Percentiles rank a stretch among this genome's conserved stretches.
These are phyloP conservation scores for Dispira parvispora DNA, from an alignment of 192 early-diverging fungal genomes.

Conservation along the genomic window DNA sequence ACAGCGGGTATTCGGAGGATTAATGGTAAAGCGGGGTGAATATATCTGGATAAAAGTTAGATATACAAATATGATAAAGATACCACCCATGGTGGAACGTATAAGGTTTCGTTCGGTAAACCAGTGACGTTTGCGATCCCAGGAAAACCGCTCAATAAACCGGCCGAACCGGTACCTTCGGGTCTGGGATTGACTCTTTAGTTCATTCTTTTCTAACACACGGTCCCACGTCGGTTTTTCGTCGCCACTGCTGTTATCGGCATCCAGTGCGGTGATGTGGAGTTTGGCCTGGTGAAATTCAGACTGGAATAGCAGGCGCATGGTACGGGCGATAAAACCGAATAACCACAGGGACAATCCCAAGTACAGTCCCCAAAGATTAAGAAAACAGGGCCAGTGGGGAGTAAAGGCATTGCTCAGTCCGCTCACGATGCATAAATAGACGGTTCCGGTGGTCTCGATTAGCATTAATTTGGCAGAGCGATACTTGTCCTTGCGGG, in stretches of 20 bases:
- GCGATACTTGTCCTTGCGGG: not conserved
- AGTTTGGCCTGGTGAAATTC: constrained; percentile 10
- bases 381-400: constrained; percentile 7
- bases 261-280: constrained; percentile 1
- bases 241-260: not conserved
- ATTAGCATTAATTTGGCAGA: not conserved
- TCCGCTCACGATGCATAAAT: not conserved
- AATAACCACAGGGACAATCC: not conserved
- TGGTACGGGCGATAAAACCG: constrained; percentile 6
- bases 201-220: constrained; percentile 5
- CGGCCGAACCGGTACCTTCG: constrained; percentile 6
- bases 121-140: constrained; percentile 7
- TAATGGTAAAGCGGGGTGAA: not conserved
- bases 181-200: not conserved
- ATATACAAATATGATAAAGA: not conserved
- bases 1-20: constrained; percentile 2
- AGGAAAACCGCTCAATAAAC: not conserved
- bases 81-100: not conserved
- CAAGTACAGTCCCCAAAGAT: constrained; percentile 8
- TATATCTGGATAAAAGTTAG: not conserved
- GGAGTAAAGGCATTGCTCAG: constrained; percentile 3
- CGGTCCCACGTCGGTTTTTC: not conserved
- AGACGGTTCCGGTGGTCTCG: not conserved
- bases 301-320: constrained; percentile 6
- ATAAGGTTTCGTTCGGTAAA: constrained; percentile 2